Base-by-base conservation (phyloP, 768 basidiomycete genomes). In the Cantharellus cinnabarinus region DNA sequence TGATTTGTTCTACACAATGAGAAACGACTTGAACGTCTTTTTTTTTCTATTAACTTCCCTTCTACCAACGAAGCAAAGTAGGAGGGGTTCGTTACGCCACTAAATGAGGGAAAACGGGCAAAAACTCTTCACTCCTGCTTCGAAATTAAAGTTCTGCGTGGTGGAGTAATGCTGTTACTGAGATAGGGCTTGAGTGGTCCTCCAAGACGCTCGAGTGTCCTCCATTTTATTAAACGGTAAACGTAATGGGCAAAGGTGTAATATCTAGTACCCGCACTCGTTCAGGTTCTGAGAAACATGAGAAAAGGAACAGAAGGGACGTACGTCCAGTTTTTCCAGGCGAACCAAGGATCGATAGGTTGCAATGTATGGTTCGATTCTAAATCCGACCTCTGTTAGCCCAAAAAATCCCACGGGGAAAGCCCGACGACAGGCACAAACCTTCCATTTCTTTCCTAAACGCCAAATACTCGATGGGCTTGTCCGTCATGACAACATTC, bases 401-500 rank as follows among this genome's bases (percentile, higher is more conserved):
- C 7, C 7, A 10, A 37, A 10, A 10, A 10, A 54, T 10, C 10
- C 35, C 14, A 37, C 7, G 10, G 35, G 10, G 52, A 37, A 37
- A 37, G 52, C 10, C 14, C 10, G 52, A 54, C 35, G 7, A 37
- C 14, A 37, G 52, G 7, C 29, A 68, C 76, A 61, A 60, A 85
- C 84, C 70, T 64, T 72, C 70, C n/a, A 87, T 66, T 10, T 74
- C 74, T 4, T 71, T 69, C 37, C 85, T 77, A 62, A 86, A 66
- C 51, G 79, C 77, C 41, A 87, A 69, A 81, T 81, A 85, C 2
- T 71, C 77, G 66, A 74, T 73, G 3, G 85, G 85, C 59, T 77
- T 73, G 63, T 89, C 87, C 5, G 87, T 89, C 58, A 89, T 74
- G 63, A 89, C 83, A 4, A 77, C 87, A 62, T 82, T 76, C 4